Evolutionary conservation across 257 asterid genomes (phyloP), one percentile per base, ranked within the genome.

Genomic region (Nicotiana noctiflora): DNA sequence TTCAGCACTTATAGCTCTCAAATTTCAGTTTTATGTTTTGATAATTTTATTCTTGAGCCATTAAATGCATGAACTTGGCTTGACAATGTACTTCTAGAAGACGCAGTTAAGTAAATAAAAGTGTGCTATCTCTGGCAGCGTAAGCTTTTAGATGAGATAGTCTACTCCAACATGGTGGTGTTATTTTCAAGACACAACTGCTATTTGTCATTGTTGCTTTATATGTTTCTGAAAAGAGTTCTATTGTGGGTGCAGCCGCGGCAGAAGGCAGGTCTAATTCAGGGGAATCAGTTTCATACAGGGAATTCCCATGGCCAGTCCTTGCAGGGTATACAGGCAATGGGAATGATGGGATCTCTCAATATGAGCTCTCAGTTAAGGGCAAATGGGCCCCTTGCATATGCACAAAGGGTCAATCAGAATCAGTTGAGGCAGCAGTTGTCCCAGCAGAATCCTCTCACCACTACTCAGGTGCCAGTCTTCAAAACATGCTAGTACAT

Each of bases 221-320:
- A 49, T 70, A 81, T 53, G 75, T 40, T 81, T 82, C 86, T 87
- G 66, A 87, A 60, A 62, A n/a, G 56, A 40, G 19, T 66, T 86
- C 80, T 40, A 44, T 85, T n/a, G 72, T 85, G 44, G 79, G 40
- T 90, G 94, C 91, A 96, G 97, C 97, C 96, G 17, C 90, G 96
- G 51, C 97, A 91, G 85, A 92, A 94, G 89, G 89, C 94, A 4
- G 93, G 90, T 65, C 86, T 91, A 75, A 83, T 89, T 89, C 97
- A 87, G 87, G 97, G 96, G 79, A 89, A 93, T 64, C 99, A 93
- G 88, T 89, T 89, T 81, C 95, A 91, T 81, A 84, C 91, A 2
- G 93, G 97, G 75, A 94, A 86, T 88, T 82, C 96, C 84, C 85
- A 95, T 62, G 99, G 94, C 46, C 97, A 92, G 88, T 86, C 96